Evolutionary conservation across 192 early-diverging fungal species (phyloP).

Genomic region (Umbelopsis isabellina): DNA sequence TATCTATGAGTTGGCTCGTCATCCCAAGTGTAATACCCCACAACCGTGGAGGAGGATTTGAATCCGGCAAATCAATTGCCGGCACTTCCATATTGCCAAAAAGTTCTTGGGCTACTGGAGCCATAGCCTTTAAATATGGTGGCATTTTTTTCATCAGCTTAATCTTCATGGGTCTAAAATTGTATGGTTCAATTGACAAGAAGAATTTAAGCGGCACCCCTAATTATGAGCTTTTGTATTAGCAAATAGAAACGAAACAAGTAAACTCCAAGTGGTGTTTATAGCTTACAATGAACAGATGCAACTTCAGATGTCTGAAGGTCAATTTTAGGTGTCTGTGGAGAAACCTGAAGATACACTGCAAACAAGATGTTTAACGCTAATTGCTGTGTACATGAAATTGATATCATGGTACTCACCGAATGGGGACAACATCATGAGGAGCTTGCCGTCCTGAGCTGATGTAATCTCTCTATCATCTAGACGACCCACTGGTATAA

Average conservation of each 20-base stretch:
- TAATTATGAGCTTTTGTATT: not conserved
- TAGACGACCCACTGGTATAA: slow-evolving; percentile 27
- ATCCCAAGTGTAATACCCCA: slow-evolving; percentile 41
- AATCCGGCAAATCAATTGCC: slow-evolving; percentile 28
- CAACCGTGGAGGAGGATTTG: slow-evolving; percentile 6
- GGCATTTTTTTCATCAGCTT: slow-evolving; percentile 18
- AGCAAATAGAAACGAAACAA: not conserved
- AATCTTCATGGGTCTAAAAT: slow-evolving; percentile 15
- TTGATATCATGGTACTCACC: slow-evolving; percentile 17
- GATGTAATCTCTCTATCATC: slow-evolving; percentile 33
- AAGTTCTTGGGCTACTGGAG: slow-evolving; percentile 10
- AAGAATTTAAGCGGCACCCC: slow-evolving; percentile 38
- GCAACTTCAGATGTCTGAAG: slow-evolving; percentile 34
- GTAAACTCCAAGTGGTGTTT: not conserved
- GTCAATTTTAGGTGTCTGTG: slow-evolving; percentile 28
- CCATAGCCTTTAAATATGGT: slow-evolving; percentile 8
- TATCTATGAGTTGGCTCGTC: slow-evolving; percentile 29
- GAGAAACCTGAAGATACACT: slow-evolving; percentile 37
- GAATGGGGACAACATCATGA: slow-evolving; percentile 40
- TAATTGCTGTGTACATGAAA: not conserved
- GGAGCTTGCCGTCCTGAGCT: slow-evolving; percentile 20
- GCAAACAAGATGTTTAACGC: not conserved
- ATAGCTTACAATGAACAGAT: slow-evolving; percentile 31
- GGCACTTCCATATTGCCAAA: slow-evolving; percentile 33
- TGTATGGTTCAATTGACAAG: slow-evolving; percentile 9